Percentiles rank a stretch among this genome's conserved stretches.
These are phyloP conservation scores for Malassezia yamatoensis DNA, from an alignment of 1,284 basidiomycete genomes.

Conservation along the genomic window DNA sequence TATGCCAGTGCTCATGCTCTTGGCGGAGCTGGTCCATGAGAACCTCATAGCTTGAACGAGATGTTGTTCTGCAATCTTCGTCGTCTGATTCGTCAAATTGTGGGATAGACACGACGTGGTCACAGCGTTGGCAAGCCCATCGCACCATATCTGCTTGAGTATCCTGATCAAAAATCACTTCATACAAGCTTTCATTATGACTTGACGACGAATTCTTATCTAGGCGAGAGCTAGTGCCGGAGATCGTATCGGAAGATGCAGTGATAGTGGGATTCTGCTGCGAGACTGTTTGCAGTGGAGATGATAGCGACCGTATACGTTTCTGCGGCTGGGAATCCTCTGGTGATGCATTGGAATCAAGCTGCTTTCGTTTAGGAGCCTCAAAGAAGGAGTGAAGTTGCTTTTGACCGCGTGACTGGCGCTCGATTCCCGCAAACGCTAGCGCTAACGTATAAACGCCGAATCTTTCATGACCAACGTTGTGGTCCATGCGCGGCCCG, in stretches of 20 bases:
- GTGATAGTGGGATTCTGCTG: neutral
- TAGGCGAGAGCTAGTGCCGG: neutral
- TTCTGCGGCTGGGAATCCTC: too few relatives aligned
- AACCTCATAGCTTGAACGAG: neutral
- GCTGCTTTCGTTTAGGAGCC: neutral
- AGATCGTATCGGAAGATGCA: neutral
- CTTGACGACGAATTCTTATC: too few relatives aligned
- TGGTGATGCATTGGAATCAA: too few relatives aligned
- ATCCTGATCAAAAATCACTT: neutral
- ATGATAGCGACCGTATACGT: too few relatives aligned
- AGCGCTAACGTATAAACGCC: conserved; percentile 1
- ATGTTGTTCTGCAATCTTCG: too few relatives aligned
- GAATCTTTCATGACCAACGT: neutral
- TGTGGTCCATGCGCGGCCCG: neutral
- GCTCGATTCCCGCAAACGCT: conserved; percentile 12
- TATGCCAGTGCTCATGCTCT: conserved; percentile 17
- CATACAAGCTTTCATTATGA: neutral
- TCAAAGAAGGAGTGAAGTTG: conserved; percentile 7
- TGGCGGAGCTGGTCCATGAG: conserved; percentile 5
- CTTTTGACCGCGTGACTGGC: conserved; percentile 4
- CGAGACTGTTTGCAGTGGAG: neutral
- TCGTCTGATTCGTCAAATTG: conserved; percentile 10
- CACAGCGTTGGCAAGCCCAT: conserved; percentile 8
- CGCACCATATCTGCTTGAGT: conserved; percentile 10
- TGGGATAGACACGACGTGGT: conserved; percentile 3